A percentile compares a stretch with the other conserved stretches of the same genome.
Evolutionary conservation across 2,329 filamentous ascomycete species (phyloP).

Genomic region (Coniochaeta pulveracea): DNA sequence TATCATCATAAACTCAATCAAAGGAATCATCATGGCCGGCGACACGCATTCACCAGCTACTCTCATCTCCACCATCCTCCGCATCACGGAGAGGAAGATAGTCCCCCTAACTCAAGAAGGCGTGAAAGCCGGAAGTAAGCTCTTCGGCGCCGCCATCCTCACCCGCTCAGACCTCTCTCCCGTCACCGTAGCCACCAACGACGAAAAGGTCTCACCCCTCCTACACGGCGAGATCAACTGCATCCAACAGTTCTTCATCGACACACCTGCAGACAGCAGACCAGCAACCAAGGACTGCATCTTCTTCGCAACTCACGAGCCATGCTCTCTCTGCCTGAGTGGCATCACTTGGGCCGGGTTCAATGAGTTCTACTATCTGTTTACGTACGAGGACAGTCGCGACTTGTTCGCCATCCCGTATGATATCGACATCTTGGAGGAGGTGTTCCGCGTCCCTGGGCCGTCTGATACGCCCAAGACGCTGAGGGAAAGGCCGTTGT

Average conservation of each 20-base stretch:
- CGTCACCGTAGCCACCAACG: conserved; percentile 41
- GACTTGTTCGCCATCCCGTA: conserved; percentile 44
- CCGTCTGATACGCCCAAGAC: conserved; percentile 24
- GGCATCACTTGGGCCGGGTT: conserved; percentile 49
- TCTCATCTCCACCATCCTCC: conserved; percentile 28
- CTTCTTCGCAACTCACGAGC: conserved; percentile 48
- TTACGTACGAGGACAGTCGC: conserved; percentile 46
- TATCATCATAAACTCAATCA: background rate
- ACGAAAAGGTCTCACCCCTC: conserved; percentile 41
- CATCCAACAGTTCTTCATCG: conserved; percentile 44
- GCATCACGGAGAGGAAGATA: conserved; percentile 31
- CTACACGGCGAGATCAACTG: conserved; percentile 50
- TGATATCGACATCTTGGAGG: conserved; percentile 44
- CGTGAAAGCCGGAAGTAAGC: conserved; percentile 39
- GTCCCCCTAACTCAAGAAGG: conserved; percentile 38
- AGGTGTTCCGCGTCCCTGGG: conserved; percentile 39
- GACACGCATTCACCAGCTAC: conserved; percentile 14
- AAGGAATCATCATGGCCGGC: background rate
- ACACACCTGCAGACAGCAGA: conserved; percentile 16
- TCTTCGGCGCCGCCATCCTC: conserved; percentile 46
- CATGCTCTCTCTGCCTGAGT: conserved; percentile 45
- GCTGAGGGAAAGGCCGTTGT: conserved; percentile 29
- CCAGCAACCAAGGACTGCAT: conserved; percentile 32
- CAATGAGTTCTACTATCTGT: conserved; percentile 43
- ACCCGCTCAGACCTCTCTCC: conserved; percentile 26